A percentile compares a stretch with the other conserved stretches of the same genome.
Conservation (phyloP, 2,329 filamentous ascomycete species). For the Alternaria solani region DNA sequence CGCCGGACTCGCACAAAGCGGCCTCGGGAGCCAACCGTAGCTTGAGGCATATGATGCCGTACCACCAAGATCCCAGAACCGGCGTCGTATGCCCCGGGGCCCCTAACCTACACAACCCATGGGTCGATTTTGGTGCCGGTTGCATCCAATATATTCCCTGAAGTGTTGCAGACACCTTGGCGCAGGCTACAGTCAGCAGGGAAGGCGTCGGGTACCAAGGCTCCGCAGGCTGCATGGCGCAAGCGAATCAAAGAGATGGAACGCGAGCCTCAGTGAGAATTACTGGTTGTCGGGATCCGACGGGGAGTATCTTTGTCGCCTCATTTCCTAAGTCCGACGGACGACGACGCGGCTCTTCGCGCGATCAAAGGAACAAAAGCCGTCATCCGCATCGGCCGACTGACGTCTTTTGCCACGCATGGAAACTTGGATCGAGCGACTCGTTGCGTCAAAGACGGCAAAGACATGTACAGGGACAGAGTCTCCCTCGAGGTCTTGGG, state of each 20-base stretch:
- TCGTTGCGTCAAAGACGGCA: not conserved
- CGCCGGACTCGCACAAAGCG: constrained; percentile 14
- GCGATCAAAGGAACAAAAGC: not conserved
- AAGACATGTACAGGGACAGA: not conserved
- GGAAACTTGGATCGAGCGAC: not conserved
- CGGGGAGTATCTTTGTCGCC: constrained; percentile 21
- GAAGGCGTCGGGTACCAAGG: constrained; percentile 27
- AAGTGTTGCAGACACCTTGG: constrained; percentile 15
- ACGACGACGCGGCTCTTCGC: constrained; percentile 2
- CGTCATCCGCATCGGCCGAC: not conserved
- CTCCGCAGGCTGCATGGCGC: not conserved
- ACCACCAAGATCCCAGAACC: constrained; percentile 13
- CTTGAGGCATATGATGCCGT: constrained; percentile 32
- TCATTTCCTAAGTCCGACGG: constrained; percentile 41
- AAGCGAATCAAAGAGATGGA: constrained; percentile 33
- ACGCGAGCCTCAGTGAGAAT: constrained; percentile 20
- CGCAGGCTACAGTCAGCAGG: constrained; percentile 28
- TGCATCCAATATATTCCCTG: constrained; percentile 14
- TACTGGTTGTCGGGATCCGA: constrained; percentile 31
- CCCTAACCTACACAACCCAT: constrained; percentile 13
- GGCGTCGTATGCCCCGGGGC: constrained; percentile 18
- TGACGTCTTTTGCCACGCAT: not conserved
- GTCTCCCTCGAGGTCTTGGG: not conserved
- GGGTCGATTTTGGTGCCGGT: constrained; percentile 11
- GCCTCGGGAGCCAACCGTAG: constrained; percentile 3